These are phyloP conservation scores for Lactarius vividus DNA, from an alignment of 768 basidiomycete species.

Conservation along the genomic window DNA sequence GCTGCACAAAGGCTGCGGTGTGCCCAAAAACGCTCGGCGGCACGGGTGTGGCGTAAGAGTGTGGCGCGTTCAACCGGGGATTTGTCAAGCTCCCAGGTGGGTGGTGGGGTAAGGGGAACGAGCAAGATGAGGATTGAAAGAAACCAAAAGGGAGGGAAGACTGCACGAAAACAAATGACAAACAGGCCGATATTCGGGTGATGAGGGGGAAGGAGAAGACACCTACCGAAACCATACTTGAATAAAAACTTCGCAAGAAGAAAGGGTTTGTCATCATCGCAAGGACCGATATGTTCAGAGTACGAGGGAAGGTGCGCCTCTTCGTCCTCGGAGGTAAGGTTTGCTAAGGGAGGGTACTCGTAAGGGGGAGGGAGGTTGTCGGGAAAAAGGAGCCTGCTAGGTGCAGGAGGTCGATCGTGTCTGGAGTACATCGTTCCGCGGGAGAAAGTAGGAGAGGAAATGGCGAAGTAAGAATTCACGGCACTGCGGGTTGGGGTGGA, in stretches of 20 bases:
- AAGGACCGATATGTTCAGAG: slow-evolving; percentile 21
- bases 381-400: neutral
- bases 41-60: slow-evolving; percentile 36
- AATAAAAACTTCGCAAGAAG: slow-evolving; percentile 50
- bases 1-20: slow-evolving; percentile 37
- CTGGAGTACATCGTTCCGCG: neutral
- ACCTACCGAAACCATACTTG: slow-evolving; percentile 49
- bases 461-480: neutral
- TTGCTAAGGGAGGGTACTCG: neutral
- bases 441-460: neutral
- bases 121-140: slow-evolving; percentile 41
- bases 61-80: slow-evolving; percentile 37
- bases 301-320: slow-evolving; percentile 37
- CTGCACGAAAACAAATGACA: slow-evolving; percentile 30
- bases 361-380: neutral
- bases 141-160: slow-evolving; percentile 51
- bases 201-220: slow-evolving; percentile 16
- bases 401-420: neutral
- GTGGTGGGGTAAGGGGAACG: slow-evolving; percentile 41
- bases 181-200: neutral
- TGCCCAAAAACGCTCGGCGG: slow-evolving; percentile 44
- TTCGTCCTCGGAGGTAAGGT: neutral
- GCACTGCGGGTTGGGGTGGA: slow-evolving; percentile 1
- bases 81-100: slow-evolving; percentile 38
- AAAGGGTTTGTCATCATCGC: slow-evolving; percentile 36